A percentile compares a stretch with the other conserved stretches of the same genome.
These are phyloP conservation scores for Deakozyma indianensis DNA, from an alignment of 805 yeast species.

Conservation along the genomic window DNA sequence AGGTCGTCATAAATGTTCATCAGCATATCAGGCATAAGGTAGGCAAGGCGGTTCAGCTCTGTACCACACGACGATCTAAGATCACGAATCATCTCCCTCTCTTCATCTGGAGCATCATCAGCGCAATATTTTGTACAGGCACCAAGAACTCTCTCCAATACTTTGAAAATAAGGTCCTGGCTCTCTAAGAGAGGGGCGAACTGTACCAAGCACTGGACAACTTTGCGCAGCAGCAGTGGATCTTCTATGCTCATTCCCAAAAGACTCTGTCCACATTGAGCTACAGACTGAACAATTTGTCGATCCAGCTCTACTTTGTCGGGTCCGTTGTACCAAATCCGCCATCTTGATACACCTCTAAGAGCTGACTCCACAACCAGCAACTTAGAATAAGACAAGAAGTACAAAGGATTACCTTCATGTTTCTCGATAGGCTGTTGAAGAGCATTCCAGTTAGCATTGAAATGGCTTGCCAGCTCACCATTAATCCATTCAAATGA, in stretches of 20 bases:
- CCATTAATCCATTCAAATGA: constrained; percentile 72
- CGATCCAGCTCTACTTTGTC: constrained; percentile 37
- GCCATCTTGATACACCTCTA: constrained; percentile 91
- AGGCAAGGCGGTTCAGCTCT: constrained; percentile 84
- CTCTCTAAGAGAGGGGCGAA: constrained; percentile 77
- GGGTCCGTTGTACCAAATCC: constrained; percentile 67
- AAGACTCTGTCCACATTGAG: constrained; percentile 37
- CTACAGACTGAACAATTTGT: constrained; percentile 52
- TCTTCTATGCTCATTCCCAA: constrained; percentile 63
- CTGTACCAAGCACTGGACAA: constrained; percentile 84
- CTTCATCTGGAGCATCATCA: constrained; percentile 38
- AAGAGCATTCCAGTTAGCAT: constrained; percentile 34
- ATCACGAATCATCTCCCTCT: constrained; percentile 69
- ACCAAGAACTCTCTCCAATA: constrained; percentile 73
- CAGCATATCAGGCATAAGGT: constrained; percentile 84
- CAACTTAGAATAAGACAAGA: constrained; percentile 68
- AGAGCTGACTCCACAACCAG: constrained; percentile 79
- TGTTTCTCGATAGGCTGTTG: constrained; percentile 32
- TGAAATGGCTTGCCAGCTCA: constrained; percentile 34
- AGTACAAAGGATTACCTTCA: constrained; percentile 45
- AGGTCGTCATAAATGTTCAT: constrained; percentile 68
- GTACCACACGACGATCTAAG: constrained; percentile 87
- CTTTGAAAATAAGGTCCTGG: constrained; percentile 59
- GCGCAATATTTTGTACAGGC: constrained; percentile 70
- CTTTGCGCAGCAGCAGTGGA: constrained; percentile 69